Evolutionary conservation across 2,329 filamentous ascomycete species (phyloP).

Genomic region (Claviceps cyperi): DNA sequence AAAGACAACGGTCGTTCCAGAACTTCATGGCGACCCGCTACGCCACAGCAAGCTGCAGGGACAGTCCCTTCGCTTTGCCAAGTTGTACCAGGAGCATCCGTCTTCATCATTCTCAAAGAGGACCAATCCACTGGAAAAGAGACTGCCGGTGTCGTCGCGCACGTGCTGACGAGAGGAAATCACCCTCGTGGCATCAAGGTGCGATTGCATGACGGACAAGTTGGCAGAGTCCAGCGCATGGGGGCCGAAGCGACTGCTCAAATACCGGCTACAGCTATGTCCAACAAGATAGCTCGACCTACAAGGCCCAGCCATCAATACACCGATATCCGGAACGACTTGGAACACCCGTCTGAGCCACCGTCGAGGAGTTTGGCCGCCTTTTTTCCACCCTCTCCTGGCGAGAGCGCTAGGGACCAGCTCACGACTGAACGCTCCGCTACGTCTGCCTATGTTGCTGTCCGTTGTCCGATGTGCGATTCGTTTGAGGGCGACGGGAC

Average conservation of each 20-base stretch:
- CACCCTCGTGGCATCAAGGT: constrained; percentile 73
- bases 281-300: constrained; percentile 3
- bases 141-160: constrained; percentile 49
- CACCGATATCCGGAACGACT: constrained; percentile 21
- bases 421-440: neutral
- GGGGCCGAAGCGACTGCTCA: constrained; percentile 12
- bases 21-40: constrained; percentile 11
- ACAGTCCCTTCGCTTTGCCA: constrained; percentile 33
- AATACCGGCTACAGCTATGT: constrained; percentile 1
- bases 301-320: constrained; percentile 18
- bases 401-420: constrained; percentile 10
- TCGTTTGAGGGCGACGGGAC: constrained; percentile 53
- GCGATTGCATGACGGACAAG: constrained; percentile 52
- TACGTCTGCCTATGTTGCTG: constrained; percentile 1
- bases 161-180: constrained; percentile 57
- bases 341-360: constrained; percentile 20
- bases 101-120: constrained; percentile 61
- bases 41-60: constrained; percentile 20
- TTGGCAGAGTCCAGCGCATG: constrained; percentile 60
- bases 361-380: constrained; percentile 27
- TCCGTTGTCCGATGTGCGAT: constrained; percentile 50
- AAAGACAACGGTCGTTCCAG: neutral
- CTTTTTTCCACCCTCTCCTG: constrained; percentile 31
- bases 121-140: constrained; percentile 63
- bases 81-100: constrained; percentile 45